Evolutionary conservation across 164 flowering plant genomes (phyloP).

Genomic region (Vitis labrusca): DNA sequence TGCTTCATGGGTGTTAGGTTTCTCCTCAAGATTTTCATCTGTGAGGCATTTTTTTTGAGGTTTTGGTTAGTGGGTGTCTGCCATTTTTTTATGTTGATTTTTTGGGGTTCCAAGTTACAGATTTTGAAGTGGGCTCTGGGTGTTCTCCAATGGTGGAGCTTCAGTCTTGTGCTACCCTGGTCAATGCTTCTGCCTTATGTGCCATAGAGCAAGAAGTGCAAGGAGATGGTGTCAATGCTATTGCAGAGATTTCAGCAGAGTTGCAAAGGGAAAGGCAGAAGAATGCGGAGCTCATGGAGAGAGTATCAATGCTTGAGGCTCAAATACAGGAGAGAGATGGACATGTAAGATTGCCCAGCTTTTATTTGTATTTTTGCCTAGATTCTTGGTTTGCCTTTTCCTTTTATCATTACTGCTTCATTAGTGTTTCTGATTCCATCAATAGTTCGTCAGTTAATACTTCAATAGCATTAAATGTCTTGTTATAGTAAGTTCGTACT

Average conservation of each 20-base stretch:
- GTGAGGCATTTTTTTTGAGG: background rate
- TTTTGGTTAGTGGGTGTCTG: background rate
- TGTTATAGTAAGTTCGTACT: too few species aligned
- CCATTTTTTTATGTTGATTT: background rate
- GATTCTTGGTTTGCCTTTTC: background rate
- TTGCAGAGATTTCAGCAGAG: constrained; percentile 48
- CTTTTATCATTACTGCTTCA: background rate
- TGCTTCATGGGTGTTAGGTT: constrained; percentile 1
- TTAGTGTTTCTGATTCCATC: background rate
- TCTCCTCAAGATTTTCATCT: background rate
- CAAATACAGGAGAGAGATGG: constrained; percentile 33
- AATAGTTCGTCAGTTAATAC: background rate
- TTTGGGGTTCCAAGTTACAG: constrained; percentile 2
- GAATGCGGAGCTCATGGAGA: constrained; percentile 55
- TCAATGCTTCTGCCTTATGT: constrained; percentile 38
- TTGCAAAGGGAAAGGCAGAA: constrained; percentile 46
- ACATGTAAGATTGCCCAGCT: constrained; percentile 24
- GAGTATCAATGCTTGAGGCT: constrained; percentile 50
- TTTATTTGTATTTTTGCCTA: constrained; percentile 3
- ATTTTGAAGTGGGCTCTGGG: background rate
- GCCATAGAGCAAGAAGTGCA: constrained; percentile 28
- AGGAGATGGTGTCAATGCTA: constrained; percentile 21
- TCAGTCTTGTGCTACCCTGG: constrained; percentile 36
- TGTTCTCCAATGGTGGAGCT: constrained; percentile 37
- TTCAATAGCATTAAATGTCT: background rate